phyloP scores from a whole-genome alignment of 495 filamentous ascomycete species.

The Xylaria scruposa region DNA sequence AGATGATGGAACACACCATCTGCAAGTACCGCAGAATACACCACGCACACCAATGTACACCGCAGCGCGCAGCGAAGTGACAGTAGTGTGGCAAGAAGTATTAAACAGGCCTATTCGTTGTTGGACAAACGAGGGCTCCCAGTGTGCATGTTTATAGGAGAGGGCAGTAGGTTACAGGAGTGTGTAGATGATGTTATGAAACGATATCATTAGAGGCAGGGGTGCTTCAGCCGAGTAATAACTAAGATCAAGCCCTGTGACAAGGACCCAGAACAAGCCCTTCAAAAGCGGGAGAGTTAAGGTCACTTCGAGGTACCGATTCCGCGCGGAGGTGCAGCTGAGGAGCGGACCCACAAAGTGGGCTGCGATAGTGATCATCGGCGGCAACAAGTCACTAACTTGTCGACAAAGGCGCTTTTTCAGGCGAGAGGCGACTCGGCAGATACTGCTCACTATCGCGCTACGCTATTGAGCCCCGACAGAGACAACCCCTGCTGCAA shows the following conservation, averaged over 20 bases:
- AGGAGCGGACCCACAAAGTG: slow-evolving; percentile 9
- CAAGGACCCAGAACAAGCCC: slow-evolving; percentile 17
- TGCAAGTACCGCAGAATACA: slow-evolving; percentile 26
- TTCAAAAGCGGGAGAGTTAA: neutral
- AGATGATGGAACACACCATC: slow-evolving; percentile 30
- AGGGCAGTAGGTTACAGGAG: neutral
- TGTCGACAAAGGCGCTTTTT: slow-evolving; percentile 1
- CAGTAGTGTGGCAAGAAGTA: neutral
- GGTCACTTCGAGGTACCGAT: slow-evolving; percentile 20
- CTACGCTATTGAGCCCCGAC: slow-evolving; percentile 15
- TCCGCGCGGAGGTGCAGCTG: slow-evolving; percentile 9
- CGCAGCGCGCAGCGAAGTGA: neutral
- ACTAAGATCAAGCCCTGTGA: slow-evolving; percentile 17
- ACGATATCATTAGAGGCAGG: slow-evolving; percentile 14
- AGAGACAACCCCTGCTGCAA: slow-evolving; percentile 17
- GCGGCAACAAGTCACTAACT: neutral
- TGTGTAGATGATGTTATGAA: slow-evolving; percentile 13
- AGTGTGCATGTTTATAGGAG: neutral
- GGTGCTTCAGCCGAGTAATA: slow-evolving; percentile 13
- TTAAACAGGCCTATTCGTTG: neutral
- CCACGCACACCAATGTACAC: neutral
- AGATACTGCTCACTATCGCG: neutral
- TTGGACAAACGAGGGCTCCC: neutral
- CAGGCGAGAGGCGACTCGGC: neutral
- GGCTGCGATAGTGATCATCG: neutral